Evolutionary conservation across 345 rosid species (phyloP).

Genomic region (Arabidopsis suecica): DNA sequence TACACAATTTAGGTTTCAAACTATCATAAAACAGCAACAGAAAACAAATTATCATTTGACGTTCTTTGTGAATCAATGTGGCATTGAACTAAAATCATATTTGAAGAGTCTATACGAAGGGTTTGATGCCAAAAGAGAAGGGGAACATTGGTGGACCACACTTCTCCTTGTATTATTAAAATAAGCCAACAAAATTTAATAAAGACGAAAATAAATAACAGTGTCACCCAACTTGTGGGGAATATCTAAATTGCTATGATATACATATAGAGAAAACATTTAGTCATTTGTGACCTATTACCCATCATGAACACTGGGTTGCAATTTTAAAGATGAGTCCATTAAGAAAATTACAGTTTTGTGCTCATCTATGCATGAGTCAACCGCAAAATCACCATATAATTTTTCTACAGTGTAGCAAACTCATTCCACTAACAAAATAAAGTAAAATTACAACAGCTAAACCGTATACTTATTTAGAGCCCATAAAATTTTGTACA

Average conservation of each 20-base stretch:
- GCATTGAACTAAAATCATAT: constrained; percentile 18
- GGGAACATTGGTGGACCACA: constrained; percentile 43
- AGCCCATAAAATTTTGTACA: not conserved
- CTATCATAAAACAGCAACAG: constrained; percentile 1
- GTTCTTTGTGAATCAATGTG: not conserved
- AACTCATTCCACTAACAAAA: not conserved
- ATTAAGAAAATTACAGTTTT: not conserved
- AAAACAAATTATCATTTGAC: not conserved
- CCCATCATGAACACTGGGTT: not conserved
- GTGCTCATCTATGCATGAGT: not conserved
- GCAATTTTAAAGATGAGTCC: not conserved
- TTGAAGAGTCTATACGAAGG: constrained; percentile 22
- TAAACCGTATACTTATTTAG: not conserved
- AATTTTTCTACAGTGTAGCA: not conserved
- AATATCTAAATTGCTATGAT: constrained; percentile 15
- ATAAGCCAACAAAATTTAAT: constrained; percentile 27
- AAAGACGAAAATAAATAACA: constrained; percentile 31
- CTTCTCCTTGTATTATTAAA: constrained; percentile 15
- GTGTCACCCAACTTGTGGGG: constrained; percentile 39
- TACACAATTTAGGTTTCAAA: not conserved
- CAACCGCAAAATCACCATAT: constrained; percentile 4
- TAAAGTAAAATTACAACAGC: not conserved
- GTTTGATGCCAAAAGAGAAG: constrained; percentile 26
- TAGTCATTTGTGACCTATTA: not conserved
- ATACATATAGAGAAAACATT: not conserved